Evolutionary conservation across 257 asterid species (phyloP).

Genomic region (Rehmannia glutinosa): DNA sequence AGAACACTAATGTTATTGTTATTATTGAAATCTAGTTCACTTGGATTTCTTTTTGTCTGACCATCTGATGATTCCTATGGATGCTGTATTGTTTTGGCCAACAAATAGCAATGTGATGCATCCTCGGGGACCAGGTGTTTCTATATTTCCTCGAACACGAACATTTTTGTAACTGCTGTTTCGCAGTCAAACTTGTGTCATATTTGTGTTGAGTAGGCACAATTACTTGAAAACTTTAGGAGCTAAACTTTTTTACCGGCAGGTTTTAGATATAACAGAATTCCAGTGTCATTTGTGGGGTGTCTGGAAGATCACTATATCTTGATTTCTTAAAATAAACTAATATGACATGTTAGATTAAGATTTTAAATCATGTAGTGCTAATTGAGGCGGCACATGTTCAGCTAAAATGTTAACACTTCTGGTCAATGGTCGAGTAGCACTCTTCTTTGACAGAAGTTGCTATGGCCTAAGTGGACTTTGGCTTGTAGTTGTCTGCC

Average conservation of each 20-base stretch:
- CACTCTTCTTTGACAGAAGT: too few relatives aligned
- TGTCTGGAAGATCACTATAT: too few relatives aligned
- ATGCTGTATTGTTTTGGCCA: not conserved
- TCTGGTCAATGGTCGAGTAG: not conserved
- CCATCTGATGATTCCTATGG: not conserved
- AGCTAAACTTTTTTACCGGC: not conserved
- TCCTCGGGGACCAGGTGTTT: not conserved
- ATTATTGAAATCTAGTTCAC: not conserved
- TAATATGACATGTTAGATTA: too few relatives aligned
- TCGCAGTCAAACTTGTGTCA: too few relatives aligned
- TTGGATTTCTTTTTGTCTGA: not conserved
- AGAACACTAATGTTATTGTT: not conserved
- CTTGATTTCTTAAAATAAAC: too few relatives aligned
- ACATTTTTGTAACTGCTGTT: too few relatives aligned
- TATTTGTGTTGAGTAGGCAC: not conserved
- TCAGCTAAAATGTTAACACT: not conserved
- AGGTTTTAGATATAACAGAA: not conserved
- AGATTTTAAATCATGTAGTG: not conserved
- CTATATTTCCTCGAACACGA: not conserved
- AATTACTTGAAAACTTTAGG: not conserved
- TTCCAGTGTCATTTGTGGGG: too few relatives aligned
- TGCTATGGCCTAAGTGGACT: too few relatives aligned
- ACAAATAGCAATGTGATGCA: not conserved
- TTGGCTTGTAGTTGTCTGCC: too few relatives aligned
- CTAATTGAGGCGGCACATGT: not conserved